Evolutionary conservation across 805 yeast species (phyloP).

Genomic region (Cyberlindnera americana): DNA sequence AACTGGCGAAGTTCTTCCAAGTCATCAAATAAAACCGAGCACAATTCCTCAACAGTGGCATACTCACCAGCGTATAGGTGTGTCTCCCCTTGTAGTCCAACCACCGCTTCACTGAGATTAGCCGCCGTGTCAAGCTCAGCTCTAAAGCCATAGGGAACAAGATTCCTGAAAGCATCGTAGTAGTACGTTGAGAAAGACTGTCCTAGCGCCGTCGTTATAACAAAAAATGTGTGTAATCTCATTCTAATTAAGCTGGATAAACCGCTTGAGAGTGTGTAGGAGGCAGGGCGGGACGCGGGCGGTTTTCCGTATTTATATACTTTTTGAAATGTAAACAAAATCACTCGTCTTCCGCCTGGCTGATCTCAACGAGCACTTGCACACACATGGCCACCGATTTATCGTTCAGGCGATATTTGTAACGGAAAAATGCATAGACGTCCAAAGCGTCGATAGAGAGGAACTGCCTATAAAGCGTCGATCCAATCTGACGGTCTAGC

Average conservation of each 20-base stretch:
- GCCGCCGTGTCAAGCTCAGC: constrained; percentile 5
- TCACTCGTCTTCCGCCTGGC: constrained; percentile 8
- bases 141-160: not conserved
- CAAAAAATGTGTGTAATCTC: not conserved
- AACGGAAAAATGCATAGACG: constrained; percentile 12
- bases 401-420: constrained; percentile 12
- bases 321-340: constrained; percentile 2
- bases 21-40: constrained; percentile 14
- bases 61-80: constrained; percentile 15
- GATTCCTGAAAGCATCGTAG: constrained; percentile 3
- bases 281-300: too few species aligned
- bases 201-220: too few species aligned
- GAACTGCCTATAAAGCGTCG: constrained; percentile 10
- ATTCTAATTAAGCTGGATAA: not conserved
- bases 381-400: constrained; percentile 13
- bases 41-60: constrained; percentile 14
- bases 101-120: not conserved
- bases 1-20: constrained; percentile 11
- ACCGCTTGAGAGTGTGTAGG: not conserved
- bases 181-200: not conserved
- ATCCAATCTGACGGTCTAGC: constrained; percentile 3
- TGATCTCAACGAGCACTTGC: constrained; percentile 13
- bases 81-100: not conserved
- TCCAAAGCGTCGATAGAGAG: constrained; percentile 14
- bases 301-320: not conserved